Conservation (phyloP, 2,329 filamentous ascomycete species). For the Simplicillium sp. region DNA sequence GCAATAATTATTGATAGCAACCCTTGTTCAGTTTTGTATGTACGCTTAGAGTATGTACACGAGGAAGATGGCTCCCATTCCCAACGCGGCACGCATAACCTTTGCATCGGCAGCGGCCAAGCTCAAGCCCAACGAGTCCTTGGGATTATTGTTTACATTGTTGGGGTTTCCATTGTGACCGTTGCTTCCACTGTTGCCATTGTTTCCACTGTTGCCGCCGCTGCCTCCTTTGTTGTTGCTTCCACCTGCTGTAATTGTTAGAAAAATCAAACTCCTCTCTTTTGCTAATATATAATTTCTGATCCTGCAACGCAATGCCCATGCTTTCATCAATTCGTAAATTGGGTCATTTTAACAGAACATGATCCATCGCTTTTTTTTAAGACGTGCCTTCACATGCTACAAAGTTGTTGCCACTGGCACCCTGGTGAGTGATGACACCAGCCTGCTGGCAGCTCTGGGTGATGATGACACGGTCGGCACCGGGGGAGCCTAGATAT, state of each 20-base stretch:
- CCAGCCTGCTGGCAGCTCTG: constrained; percentile 42
- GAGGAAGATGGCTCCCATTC: constrained; percentile 1
- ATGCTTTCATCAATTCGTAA: too few species aligned
- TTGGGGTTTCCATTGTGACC: neutral
- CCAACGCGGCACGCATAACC: constrained; percentile 2
- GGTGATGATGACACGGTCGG: constrained; percentile 56
- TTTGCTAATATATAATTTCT: too few species aligned
- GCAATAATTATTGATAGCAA: too few species aligned
- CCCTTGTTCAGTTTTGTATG: too few species aligned
- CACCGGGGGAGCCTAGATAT: constrained; percentile 43
- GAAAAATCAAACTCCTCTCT: too few species aligned
- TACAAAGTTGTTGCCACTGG: constrained; percentile 53
- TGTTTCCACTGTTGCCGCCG: too few species aligned
- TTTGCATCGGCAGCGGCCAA: constrained; percentile 1
- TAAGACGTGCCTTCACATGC: constrained; percentile 31
- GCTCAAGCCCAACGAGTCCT: neutral
- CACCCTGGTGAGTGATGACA: constrained; percentile 55
- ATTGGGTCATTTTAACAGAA: too few species aligned
- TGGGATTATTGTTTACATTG: neutral
- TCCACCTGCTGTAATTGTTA: too few species aligned
- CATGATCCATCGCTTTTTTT: neutral
- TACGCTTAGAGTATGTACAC: constrained; percentile 4
- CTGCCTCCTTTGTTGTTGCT: too few species aligned
- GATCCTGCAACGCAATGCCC: too few species aligned
- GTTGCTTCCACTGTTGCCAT: too few species aligned